These are phyloP conservation scores for Dalbergia cochinchinensis DNA, from an alignment of 306 rosid species.

Conservation along the genomic window DNA sequence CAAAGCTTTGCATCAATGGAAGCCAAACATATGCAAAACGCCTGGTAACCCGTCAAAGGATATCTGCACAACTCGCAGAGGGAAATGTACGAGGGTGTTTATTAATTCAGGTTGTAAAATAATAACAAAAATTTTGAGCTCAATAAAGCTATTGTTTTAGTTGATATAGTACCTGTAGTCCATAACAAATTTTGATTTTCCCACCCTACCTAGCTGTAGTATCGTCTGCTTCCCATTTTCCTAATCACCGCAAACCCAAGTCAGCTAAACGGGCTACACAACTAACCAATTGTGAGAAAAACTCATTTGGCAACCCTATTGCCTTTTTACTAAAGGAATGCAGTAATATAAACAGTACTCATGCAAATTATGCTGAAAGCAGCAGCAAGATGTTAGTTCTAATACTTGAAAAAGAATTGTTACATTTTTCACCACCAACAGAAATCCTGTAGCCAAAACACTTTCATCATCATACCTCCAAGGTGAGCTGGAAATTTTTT, in stretches of 20 bases:
- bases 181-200: slow-evolving; percentile 81
- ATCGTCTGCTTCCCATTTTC: slow-evolving; percentile 82
- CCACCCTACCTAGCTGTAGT: slow-evolving; percentile 91
- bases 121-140: not conserved
- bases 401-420: not conserved
- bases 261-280: slow-evolving; percentile 13
- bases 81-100: slow-evolving; percentile 3
- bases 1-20: slow-evolving; percentile 93
- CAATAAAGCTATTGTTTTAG: slow-evolving; percentile 22
- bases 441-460: not conserved
- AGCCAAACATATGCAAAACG: slow-evolving; percentile 89
- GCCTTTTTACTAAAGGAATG: not conserved
- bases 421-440: not conserved
- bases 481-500: slow-evolving; percentile 87
- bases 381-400: not conserved
- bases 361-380: too few relatives aligned
- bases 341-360: too few relatives aligned
- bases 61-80: slow-evolving; percentile 59
- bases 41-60: slow-evolving; percentile 98
- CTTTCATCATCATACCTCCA: slow-evolving; percentile 63
- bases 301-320: not conserved
- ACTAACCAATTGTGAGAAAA: not conserved
- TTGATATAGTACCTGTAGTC: slow-evolving; percentile 72
- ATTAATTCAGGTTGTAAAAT: not conserved
- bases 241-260: slow-evolving; percentile 48